Conservation (phyloP, 306 rosid species). For the Trifolium fragiferum region DNA sequence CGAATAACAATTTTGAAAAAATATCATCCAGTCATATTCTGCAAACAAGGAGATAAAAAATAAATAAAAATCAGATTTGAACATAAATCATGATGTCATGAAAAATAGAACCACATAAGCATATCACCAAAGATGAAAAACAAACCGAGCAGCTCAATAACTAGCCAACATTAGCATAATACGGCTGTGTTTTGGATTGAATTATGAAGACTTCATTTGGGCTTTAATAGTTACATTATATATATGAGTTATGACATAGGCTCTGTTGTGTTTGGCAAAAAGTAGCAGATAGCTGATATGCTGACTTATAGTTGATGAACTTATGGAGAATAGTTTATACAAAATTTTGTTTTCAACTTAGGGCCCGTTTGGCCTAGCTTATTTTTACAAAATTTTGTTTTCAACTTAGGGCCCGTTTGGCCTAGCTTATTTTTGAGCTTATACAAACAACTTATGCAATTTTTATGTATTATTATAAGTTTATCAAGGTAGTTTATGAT, state of each 20-base stretch:
- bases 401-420: too few species aligned
- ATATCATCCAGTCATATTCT: slow-evolving; percentile 32
- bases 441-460: too few species aligned
- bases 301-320: too few species aligned
- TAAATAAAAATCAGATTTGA: slow-evolving; percentile 8
- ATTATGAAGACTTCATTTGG: not conserved
- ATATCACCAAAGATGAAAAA: slow-evolving; percentile 24
- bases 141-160: slow-evolving; percentile 12
- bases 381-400: too few species aligned
- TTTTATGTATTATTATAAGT: too few species aligned
- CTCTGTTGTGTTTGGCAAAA: too few species aligned
- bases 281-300: too few species aligned
- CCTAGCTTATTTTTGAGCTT: too few species aligned
- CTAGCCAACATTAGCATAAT: slow-evolving; percentile 6
- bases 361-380: too few species aligned
- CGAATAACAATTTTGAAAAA: slow-evolving; percentile 29
- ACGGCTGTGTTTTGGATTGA: not conserved
- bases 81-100: slow-evolving; percentile 20
- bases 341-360: not conserved
- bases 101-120: slow-evolving; percentile 31
- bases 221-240: not conserved
- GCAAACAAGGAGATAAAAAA: slow-evolving; percentile 8
- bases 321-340: not conserved
- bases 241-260: not conserved
- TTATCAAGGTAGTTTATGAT: too few species aligned